A percentile compares a stretch with the other conserved stretches of the same genome.
These are phyloP conservation scores for Plectosphaerella plurivora DNA, from an alignment of 2,329 filamentous ascomycete genomes.

Conservation along the genomic window DNA sequence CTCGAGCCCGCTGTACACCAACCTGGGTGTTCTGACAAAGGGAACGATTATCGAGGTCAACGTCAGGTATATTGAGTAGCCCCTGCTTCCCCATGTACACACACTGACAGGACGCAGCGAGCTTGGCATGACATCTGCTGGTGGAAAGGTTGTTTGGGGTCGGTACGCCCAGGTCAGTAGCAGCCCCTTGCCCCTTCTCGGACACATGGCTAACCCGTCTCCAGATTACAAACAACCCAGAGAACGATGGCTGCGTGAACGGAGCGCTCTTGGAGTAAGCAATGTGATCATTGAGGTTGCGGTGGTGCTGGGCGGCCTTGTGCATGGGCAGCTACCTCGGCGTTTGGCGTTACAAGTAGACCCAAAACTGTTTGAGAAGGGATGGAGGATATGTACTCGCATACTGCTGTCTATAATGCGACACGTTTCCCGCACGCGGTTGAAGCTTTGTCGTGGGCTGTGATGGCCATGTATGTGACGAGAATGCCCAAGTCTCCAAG, in stretches of 20 bases:
- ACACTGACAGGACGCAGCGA: neutral
- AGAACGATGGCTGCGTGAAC: constrained; percentile 43
- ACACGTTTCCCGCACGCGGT: no score
- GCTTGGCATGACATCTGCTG: constrained; percentile 52
- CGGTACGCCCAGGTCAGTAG: constrained; percentile 43
- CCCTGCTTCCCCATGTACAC: constrained; percentile 60
- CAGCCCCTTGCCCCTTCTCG: neutral
- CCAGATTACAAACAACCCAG: constrained; percentile 40
- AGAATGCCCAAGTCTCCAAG: no score
- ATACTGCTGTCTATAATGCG: no score
- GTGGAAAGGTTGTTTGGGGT: constrained; percentile 92
- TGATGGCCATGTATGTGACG: no score
- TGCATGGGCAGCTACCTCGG: no score
- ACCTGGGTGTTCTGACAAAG: constrained; percentile 84
- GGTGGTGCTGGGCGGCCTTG: no score
- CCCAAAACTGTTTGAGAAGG: no score
- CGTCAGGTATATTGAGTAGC: constrained; percentile 65
- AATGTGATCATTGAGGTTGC: neutral
- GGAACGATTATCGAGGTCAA: constrained; percentile 76
- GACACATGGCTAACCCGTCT: constrained; percentile 12
- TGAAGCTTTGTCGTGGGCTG: no score
- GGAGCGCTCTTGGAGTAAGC: constrained; percentile 26
- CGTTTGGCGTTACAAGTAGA: no score
- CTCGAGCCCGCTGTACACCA: constrained; percentile 64
- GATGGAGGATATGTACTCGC: no score